Percentiles rank a stretch among this genome's conserved stretches.
Evolutionary conservation across 2,329 filamentous ascomycete genomes (phyloP).

Genomic region (Whalleya microplaca): DNA sequence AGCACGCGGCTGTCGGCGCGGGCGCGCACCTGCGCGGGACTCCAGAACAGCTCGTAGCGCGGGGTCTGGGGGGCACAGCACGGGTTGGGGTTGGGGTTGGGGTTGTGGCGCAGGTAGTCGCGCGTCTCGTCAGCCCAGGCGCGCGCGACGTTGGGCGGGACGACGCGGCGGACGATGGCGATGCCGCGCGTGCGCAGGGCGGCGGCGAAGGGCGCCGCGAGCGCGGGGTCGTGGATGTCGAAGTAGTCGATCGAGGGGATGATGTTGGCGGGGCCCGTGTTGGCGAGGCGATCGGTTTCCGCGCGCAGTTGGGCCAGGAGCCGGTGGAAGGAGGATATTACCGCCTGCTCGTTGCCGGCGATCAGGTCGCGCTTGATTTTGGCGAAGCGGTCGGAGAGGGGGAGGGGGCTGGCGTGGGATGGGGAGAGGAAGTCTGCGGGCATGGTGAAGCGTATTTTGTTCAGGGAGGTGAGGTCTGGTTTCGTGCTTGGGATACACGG

Average conservation of each 20-base stretch:
- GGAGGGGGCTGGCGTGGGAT: conserved; percentile 41
- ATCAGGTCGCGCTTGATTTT: conserved; percentile 47
- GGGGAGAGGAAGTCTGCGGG: conserved; percentile 33
- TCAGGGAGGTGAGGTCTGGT: conserved; percentile 9
- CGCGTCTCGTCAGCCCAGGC: conserved; percentile 67
- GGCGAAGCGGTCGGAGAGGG: conserved; percentile 46
- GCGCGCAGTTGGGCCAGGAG: conserved; percentile 41
- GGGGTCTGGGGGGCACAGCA: conserved; percentile 67
- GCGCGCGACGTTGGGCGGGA: conserved; percentile 64
- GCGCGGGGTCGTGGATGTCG: conserved; percentile 39
- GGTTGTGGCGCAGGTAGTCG: conserved; percentile 67
- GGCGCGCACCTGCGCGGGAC: conserved; percentile 67
- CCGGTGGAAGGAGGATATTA: conserved; percentile 46
- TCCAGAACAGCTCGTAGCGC: conserved; percentile 78
- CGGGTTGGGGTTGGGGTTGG: conserved; percentile 63
- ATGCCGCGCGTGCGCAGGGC: conserved; percentile 60
- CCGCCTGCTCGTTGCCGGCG: conserved; percentile 41
- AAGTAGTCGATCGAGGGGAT: conserved; percentile 48
- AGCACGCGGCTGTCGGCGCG: conserved; percentile 68
- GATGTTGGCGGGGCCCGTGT: conserved; percentile 39
- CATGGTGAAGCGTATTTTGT: conserved; percentile 29
- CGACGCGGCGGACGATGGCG: conserved; percentile 67
- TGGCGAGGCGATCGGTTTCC: conserved; percentile 43
- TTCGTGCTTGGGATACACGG: neutral
- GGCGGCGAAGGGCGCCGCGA: conserved; percentile 31